Base-by-base conservation (phyloP, 257 asterid genomes). In the Solanum sitiens region DNA sequence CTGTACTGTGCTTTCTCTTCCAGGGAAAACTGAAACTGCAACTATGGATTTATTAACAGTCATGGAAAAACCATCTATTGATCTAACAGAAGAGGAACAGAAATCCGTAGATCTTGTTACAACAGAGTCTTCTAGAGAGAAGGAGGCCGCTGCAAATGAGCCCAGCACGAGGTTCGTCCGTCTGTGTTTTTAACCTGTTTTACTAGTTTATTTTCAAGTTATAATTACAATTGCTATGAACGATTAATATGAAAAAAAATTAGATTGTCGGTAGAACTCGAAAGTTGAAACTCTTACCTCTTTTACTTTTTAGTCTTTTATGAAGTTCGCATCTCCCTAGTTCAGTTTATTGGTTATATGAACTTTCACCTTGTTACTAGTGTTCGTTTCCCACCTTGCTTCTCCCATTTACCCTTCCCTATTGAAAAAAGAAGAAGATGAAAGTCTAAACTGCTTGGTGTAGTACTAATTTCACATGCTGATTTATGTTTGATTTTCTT, bases 1-100 rank as follows among this genome's bases (percentile, higher is more conserved):
- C 50, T 82, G 30, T 82, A 50, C 20, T 50, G 45, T 72, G 35
- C 35, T 89, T 21, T 83, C 86, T 83, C 84, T 90, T 87, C 40
- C 91, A 93, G 96, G 92, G 71, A 93, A 92, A 89, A 84, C 88
- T 59, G 91, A 76, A 79, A 76, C 86, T 61, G 18, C 94, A 82
- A 86, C 88, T 32, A 83, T 85, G 89, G 89, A 91, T 88, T 88
- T 83, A 10, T 84, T 71, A 40, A 65, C 72, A 33, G 87, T 72
- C 25, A 89, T 92, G 73, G 92, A 83, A 86, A 91, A 86, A 35
- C 71, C 88, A 86, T 50, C 86, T 10, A 20, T 82, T 82, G 70
- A 50, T 39, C 83, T 10, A 79, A 89, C 89, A 11, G 72, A 85
- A 20, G 86, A 76, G 74, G 90, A 85, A 76, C 87, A 42, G 27